Base-by-base conservation (phyloP, 228 moss, liverwort and hornwort genomes). In the Sphagnum fallax region DNA sequence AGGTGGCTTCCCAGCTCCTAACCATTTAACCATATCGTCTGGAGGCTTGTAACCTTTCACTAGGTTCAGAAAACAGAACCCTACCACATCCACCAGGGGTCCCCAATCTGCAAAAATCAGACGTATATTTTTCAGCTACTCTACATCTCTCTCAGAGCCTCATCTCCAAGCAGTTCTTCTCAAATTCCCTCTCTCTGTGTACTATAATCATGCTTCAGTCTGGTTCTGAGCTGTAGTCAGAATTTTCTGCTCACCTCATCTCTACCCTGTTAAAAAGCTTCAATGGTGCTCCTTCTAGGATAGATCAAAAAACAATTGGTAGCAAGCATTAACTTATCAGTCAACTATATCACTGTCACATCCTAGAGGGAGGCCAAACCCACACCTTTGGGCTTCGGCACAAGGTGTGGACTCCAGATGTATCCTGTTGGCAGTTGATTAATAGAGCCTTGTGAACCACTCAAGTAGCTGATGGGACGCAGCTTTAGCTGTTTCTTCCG, bases 381-480 rank as follows among this genome's bases (percentile, higher is more conserved):
- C 32, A 32, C 68, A 97, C 96, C 93, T 82, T 69, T 89, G n/a
- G 98, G 93, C 74, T 98, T 98, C 8, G 98, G 93, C 75, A 98
- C 98, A 60, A 98, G 90, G 85, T 98, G 98, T 15, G 98, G 98
- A 81, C 98, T 98, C 98, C 93, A 98, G 60, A 98, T 90, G 72
- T 98, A 93, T 66, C 93, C 98, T 69, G 93, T 98, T 68, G 93
- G 93, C 65, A 80, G 51, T 68, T 93, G 91, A 76, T 77, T 65
- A 50, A 98, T 98, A 48, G 98, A 98, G 68, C 93, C 98, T 86
- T 98, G 98, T 71, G 92, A 90, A 57, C 93, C 93, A 77, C 93
- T 93, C 73, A 98, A 78, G 71, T 93, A 93, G 48, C 79, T 93
- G 52, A 98, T 93, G 47, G 98, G 93, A 65, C 93, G 85, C 64